Evolutionary conservation across 306 rosid species (phyloP).

Genomic region (Sesbania bispinosa): DNA sequence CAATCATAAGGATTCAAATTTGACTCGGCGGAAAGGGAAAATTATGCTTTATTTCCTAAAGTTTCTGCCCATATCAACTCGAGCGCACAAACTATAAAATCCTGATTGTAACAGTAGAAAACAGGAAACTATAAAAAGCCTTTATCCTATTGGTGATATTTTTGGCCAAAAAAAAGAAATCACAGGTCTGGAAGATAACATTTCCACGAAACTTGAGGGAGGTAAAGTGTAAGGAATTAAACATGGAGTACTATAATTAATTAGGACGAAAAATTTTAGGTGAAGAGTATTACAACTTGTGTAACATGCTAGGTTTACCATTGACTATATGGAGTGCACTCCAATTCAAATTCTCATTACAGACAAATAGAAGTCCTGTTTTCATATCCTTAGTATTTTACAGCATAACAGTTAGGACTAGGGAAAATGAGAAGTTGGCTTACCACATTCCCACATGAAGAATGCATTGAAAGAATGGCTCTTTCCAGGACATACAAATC

Average conservation of each 20-base stretch:
- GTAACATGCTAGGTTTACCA: neutral
- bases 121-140: neutral
- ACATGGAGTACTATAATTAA: neutral
- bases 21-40: neutral
- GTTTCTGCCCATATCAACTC: neutral
- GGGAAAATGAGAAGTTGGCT: constrained; percentile 18
- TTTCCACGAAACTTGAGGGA: neutral
- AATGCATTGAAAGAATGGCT: constrained; percentile 89
- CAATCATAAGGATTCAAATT: neutral
- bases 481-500: constrained; percentile 89
- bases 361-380: neutral
- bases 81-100: neutral
- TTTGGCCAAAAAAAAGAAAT: neutral
- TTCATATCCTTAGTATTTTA: neutral
- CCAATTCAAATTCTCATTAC: neutral
- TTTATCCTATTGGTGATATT: neutral
- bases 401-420: neutral
- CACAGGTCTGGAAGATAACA: neutral
- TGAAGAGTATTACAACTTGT: no score
- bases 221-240: neutral
- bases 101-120: neutral
- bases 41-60: neutral
- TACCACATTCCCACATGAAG: constrained; percentile 91
- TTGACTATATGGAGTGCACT: neutral
- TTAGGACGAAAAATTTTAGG: no score